Evolutionary conservation across 2,329 filamentous ascomycete genomes (phyloP).

Genomic region (Ascochyta viciae-villosae): DNA sequence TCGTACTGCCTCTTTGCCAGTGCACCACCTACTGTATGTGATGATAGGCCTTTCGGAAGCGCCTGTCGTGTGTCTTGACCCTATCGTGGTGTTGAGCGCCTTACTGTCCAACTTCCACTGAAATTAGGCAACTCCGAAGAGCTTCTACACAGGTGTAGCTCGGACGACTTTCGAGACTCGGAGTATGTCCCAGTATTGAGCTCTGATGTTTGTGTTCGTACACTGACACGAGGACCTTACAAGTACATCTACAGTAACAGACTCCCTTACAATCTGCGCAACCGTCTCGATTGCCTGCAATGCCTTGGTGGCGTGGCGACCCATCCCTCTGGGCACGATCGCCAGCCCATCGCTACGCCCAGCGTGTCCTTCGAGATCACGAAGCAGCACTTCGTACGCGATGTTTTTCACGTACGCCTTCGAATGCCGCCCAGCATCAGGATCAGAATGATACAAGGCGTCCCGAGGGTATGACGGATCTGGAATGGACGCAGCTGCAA

Average conservation of each 20-base stretch:
- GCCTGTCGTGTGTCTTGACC: neutral
- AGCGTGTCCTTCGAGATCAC: constrained; percentile 31
- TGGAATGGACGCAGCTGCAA: constrained; percentile 41
- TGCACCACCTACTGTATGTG: neutral
- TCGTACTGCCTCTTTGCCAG: neutral
- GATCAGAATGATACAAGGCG: constrained; percentile 25
- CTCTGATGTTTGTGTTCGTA: neutral
- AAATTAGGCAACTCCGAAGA: constrained; percentile 5
- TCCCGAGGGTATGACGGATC: constrained; percentile 35
- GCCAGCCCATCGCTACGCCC: constrained; percentile 32
- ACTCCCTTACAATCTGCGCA: neutral
- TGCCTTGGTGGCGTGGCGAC: constrained; percentile 39
- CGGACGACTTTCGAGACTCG: neutral
- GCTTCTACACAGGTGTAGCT: neutral
- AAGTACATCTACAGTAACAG: neutral
- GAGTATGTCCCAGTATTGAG: neutral
- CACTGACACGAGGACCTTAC: neutral
- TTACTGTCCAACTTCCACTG: neutral
- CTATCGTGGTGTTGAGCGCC: neutral
- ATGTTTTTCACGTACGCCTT: constrained; percentile 38
- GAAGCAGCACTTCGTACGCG: constrained; percentile 34
- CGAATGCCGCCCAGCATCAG: constrained; percentile 29
- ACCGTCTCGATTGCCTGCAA: neutral
- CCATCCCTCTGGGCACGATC: constrained; percentile 31
- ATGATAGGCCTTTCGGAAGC: neutral